Conservation (phyloP, 768 basidiomycete genomes). For the Suillus alpinus region DNA sequence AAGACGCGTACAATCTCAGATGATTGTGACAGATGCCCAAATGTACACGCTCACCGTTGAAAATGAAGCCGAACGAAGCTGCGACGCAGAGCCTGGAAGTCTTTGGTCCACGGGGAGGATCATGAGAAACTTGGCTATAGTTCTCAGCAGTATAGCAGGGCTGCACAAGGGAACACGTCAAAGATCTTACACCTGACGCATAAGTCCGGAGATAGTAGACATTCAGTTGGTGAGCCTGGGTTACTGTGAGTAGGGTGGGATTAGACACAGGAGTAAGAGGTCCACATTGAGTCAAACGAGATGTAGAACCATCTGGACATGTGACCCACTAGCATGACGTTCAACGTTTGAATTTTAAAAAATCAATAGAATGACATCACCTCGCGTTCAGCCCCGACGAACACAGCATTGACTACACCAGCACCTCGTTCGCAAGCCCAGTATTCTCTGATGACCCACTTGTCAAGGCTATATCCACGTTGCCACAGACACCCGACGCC, state of each 20-base stretch:
- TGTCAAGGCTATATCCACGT: constrained; percentile 55
- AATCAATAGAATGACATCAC: constrained; percentile 31
- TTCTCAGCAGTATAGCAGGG: constrained; percentile 36
- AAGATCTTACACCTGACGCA: constrained; percentile 39
- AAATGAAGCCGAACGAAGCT: constrained; percentile 60
- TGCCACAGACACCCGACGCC: constrained; percentile 69
- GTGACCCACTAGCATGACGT: constrained; percentile 49
- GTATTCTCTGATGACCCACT: constrained; percentile 56
- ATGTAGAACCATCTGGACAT: constrained; percentile 41
- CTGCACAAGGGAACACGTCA: constrained; percentile 48
- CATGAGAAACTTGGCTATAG: constrained; percentile 28
- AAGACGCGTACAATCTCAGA: constrained; percentile 2
- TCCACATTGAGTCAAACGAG: constrained; percentile 58
- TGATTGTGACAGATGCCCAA: neutral
- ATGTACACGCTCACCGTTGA: constrained; percentile 44
- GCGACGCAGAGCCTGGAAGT: constrained; percentile 47
- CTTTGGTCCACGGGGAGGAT: constrained; percentile 32
- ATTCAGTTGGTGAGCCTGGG: constrained; percentile 56
- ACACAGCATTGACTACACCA: constrained; percentile 60
- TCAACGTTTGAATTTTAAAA: neutral
- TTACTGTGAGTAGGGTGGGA: constrained; percentile 61
- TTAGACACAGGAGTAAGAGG: constrained; percentile 51
- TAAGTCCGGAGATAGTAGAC: constrained; percentile 54
- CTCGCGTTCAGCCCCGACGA: constrained; percentile 61
- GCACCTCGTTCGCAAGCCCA: constrained; percentile 51